Evolutionary conservation across 805 yeast genomes (phyloP).

Genomic region (Metschnikowia koreensis): DNA sequence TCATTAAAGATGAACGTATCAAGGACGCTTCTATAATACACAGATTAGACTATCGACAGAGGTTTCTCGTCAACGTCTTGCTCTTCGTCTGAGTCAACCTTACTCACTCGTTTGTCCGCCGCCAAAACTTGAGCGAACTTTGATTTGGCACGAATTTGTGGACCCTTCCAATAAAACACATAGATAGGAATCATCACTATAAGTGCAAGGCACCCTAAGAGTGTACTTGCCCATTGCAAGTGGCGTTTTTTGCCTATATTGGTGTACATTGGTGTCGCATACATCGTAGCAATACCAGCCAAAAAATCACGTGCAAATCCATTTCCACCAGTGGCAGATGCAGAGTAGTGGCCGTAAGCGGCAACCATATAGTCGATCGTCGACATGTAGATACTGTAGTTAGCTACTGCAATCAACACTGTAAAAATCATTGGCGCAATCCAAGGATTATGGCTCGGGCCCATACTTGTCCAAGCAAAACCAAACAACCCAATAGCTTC

Average conservation of each 20-base stretch:
- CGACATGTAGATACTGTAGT: slow-evolving; percentile 42
- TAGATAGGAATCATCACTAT: slow-evolving; percentile 37
- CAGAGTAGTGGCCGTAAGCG: slow-evolving; percentile 42
- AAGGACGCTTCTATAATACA: too few species aligned
- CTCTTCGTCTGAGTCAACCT: slow-evolving; percentile 13
- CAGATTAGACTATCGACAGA: neutral
- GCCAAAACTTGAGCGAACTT: slow-evolving; percentile 39
- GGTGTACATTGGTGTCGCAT: slow-evolving; percentile 36
- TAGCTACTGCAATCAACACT: slow-evolving; percentile 38
- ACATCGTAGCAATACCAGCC: slow-evolving; percentile 41
- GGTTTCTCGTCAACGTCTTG: slow-evolving; percentile 4
- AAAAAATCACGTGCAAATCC: slow-evolving; percentile 42
- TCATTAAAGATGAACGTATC: too few species aligned
- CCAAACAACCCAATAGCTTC: slow-evolving; percentile 41
- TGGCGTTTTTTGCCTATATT: slow-evolving; percentile 31
- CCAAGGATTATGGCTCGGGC: slow-evolving; percentile 39
- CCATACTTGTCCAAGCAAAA: slow-evolving; percentile 43
- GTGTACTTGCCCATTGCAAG: slow-evolving; percentile 39
- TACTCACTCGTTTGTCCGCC: slow-evolving; percentile 20
- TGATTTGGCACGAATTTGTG: slow-evolving; percentile 30
- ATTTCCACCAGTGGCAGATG: slow-evolving; percentile 45
- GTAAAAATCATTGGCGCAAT: slow-evolving; percentile 41
- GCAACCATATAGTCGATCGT: slow-evolving; percentile 45
- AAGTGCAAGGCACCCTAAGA: slow-evolving; percentile 34
- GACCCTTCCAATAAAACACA: slow-evolving; percentile 42